Base-by-base conservation (phyloP, 2,329 filamentous ascomycete species). In the Aspergillus puulaauensis region DNA sequence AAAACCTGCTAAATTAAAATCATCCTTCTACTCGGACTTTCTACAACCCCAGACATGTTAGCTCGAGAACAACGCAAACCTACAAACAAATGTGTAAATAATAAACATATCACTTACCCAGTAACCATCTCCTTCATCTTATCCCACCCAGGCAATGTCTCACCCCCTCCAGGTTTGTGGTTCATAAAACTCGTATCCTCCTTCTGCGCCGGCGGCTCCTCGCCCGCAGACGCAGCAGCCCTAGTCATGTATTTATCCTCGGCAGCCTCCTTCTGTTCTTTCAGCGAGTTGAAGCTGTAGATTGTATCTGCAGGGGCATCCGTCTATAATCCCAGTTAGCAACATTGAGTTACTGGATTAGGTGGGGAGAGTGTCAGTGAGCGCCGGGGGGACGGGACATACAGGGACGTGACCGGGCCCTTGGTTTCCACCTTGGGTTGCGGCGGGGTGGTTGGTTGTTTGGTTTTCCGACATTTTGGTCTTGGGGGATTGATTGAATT, bases 141-240 rank as follows among this genome's bases (percentile, higher is more conserved):
- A 6, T 52, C 41, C 71, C 70, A 73, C 11, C 72, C 72, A 19
- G 70, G 70, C 57, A 68, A 62, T 3, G 70, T 66, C 48, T 66
- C 59, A 27, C 62, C 56, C n/a, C 57, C 61, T 6, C 70, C 72
- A 1, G 72, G 65, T 50, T 64, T 68, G 12, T 55, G 54, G 1
- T 55, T 46, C 69, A 68, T 70, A 40, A 73, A 74, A 17, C 62
- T 69, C 46, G 70, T 68, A 51, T 74, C 71, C 52, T 74, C 70
- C n/a, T 50, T 63, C 47, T 66, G 68, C n/a, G 64, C 63, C 3
- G 63, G 62, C 21, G 68, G 59, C 3, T 58, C 56, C 17, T 44
- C 11, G 3, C 55, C 58, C 6, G 52, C 60, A 19, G 61, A 50
- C 0, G 40, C 52, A 5, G 61, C 59, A 23, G 54, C 57, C 4